Evolutionary conservation across 2,329 filamentous ascomycete genomes (phyloP).

Genomic region (Xylaria hypoxylon): DNA sequence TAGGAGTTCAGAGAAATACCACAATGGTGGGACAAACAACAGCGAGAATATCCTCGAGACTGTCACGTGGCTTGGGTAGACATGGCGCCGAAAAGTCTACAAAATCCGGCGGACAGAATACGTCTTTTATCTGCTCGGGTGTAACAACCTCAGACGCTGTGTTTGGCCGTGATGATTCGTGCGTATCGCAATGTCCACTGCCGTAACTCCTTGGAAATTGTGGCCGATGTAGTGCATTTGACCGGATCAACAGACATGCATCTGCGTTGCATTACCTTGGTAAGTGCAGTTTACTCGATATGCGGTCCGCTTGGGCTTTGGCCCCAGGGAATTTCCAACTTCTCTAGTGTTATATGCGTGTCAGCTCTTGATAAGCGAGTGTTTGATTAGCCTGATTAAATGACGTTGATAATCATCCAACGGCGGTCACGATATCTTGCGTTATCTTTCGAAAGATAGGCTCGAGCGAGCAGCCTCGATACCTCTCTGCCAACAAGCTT

Average conservation of each 20-base stretch:
- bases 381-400: conserved; percentile 46
- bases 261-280: conserved; percentile 32
- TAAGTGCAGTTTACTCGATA: conserved; percentile 33
- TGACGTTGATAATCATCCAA: conserved; percentile 45
- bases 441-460: conserved; percentile 76
- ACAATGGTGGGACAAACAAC: not conserved
- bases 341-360: conserved; percentile 23
- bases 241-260: conserved; percentile 16
- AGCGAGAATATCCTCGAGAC: not conserved
- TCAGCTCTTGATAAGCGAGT: conserved; percentile 33
- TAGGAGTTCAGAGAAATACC: not conserved
- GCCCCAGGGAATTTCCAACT: conserved; percentile 14
- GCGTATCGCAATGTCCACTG: conserved; percentile 3
- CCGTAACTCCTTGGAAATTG: conserved; percentile 6
- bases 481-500: conserved; percentile 74
- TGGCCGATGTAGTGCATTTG: conserved; percentile 7
- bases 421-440: conserved; percentile 59
- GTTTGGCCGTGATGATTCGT: not conserved
- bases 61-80: conserved; percentile 6
- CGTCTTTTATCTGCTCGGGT: conserved; percentile 13
- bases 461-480: conserved; percentile 75
- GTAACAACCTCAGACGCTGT: not conserved
- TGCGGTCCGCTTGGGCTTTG: conserved; percentile 38
- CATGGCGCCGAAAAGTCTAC: not conserved
- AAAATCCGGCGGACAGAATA: not conserved